Evolutionary conservation across 2,329 filamentous ascomycete genomes (phyloP).

Genomic region (Sporothrix protearum): DNA sequence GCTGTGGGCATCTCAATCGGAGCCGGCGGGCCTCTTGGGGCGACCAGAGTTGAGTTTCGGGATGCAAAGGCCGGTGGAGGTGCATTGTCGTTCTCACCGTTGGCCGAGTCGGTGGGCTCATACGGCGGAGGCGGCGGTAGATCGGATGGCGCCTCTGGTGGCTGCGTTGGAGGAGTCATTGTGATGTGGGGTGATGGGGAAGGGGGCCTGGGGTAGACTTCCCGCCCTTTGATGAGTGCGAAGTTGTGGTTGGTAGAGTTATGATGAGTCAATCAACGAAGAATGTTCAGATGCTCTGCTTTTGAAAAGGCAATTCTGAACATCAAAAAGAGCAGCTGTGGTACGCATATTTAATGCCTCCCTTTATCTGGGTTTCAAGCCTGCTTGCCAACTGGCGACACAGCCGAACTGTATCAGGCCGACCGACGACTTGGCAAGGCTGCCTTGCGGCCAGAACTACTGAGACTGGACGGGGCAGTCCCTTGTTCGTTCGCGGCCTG

Average conservation of each 20-base stretch:
- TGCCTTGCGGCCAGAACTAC: background rate
- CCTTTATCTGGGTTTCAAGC: background rate
- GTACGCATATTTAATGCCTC: background rate
- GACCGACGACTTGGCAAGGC: constrained; percentile 1
- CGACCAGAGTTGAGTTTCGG: background rate
- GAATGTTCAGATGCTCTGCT: too few species aligned
- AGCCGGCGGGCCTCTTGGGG: background rate
- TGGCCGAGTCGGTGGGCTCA: background rate
- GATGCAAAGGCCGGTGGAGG: background rate
- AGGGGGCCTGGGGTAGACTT: too few species aligned
- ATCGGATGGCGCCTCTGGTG: background rate
- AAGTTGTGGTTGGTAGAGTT: too few species aligned
- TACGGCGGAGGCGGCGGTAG: background rate
- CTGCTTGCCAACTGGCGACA: background rate
- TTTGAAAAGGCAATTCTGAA: background rate
- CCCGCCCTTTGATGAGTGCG: background rate
- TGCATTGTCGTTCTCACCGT: background rate
- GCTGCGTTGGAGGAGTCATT: background rate
- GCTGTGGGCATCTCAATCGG: background rate
- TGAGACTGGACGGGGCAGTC: background rate
- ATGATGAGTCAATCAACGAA: too few species aligned
- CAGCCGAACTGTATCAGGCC: background rate
- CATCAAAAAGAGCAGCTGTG: background rate
- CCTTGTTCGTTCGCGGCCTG: background rate
- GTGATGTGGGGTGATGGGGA: too few species aligned